phyloP scores from a whole-genome alignment of 1,284 basidiomycete species.

The Marasmius sp. region DNA sequence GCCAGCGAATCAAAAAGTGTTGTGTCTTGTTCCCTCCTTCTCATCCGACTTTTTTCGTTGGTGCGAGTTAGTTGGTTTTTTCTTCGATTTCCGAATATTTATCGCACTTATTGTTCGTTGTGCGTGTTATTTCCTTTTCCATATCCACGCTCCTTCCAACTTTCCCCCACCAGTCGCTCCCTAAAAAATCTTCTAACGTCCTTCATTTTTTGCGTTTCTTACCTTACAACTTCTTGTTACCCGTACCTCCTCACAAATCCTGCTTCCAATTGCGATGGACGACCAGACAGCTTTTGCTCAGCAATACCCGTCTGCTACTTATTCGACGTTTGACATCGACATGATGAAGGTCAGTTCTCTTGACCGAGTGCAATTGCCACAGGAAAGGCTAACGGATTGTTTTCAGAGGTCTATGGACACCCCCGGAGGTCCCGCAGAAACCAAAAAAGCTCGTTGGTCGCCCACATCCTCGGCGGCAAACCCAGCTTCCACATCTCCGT shows the following conservation, averaged over 20 bases:
- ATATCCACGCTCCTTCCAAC: conserved; percentile 37
- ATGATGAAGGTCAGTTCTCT: conserved; percentile 75
- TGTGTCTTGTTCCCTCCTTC: background rate
- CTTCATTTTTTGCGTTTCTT: conserved; percentile 32
- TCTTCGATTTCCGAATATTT: conserved; percentile 14
- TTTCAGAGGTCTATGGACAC: conserved; percentile 75
- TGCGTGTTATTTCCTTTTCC: conserved; percentile 48
- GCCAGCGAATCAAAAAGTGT: background rate
- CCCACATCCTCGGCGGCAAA: conserved; percentile 50
- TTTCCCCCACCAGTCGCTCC: conserved; percentile 16
- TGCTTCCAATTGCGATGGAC: conserved; percentile 51
- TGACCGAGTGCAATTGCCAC: conserved; percentile 9
- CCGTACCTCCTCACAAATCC: conserved; percentile 19
- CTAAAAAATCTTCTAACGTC: conserved; percentile 34
- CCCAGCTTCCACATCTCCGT: conserved; percentile 25
- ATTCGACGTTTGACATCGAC: conserved; percentile 69
- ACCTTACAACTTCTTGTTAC: conserved; percentile 26
- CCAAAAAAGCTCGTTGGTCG: conserved; percentile 86
- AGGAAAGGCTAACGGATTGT: conserved; percentile 6
- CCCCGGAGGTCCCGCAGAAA: conserved; percentile 68
- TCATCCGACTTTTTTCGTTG: conserved; percentile 3
- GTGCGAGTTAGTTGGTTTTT: conserved; percentile 9
- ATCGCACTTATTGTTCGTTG: conserved; percentile 43
- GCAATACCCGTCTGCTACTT: conserved; percentile 54
- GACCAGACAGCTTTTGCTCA: conserved; percentile 69